Evolutionary conservation across 192 early-diverging fungal species (phyloP).

Genomic region (Gryganskiella cystojenkinii): DNA sequence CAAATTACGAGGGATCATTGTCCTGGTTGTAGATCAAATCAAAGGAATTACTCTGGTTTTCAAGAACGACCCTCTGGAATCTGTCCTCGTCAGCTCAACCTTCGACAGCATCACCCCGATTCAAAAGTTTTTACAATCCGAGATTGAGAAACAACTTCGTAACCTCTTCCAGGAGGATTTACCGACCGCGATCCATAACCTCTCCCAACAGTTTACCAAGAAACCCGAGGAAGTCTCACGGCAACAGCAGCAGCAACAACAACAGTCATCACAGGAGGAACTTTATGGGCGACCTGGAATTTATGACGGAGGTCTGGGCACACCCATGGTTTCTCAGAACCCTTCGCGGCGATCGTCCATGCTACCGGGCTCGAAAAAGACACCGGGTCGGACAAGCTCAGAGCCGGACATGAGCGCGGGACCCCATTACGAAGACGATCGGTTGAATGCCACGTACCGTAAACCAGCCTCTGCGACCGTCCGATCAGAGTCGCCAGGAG

Average conservation of each 20-base stretch:
- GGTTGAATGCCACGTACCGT: constrained; percentile 8
- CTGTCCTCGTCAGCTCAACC: constrained; percentile 94
- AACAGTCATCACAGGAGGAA: constrained; percentile 42
- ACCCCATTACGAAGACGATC: constrained; percentile 26
- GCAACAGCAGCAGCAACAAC: no score
- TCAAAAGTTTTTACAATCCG: constrained; percentile 84
- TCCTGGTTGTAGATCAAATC: constrained; percentile 92
- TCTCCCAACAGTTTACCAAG: constrained; percentile 78
- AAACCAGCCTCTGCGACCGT: constrained; percentile 51
- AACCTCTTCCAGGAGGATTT: constrained; percentile 95
- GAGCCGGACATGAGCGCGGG: constrained; percentile 25
- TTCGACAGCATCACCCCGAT: constrained; percentile 95
- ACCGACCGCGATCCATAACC: constrained; percentile 92
- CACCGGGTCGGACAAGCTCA: constrained; percentile 28
- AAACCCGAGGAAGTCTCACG: constrained; percentile 42
- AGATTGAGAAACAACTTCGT: constrained; percentile 91
- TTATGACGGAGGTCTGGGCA: constrained; percentile 42
- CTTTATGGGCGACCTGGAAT: constrained; percentile 27
- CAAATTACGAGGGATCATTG: constrained; percentile 90
- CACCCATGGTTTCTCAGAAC: constrained; percentile 24
- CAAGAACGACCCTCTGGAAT: constrained; percentile 96
- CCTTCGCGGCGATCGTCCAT: constrained; percentile 38
- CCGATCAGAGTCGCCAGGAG: constrained; percentile 45
- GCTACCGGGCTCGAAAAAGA: constrained; percentile 21
- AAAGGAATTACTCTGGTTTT: constrained; percentile 97